Evolutionary conservation across 441 rosid species (phyloP).

Genomic region (Sinapis alba): DNA sequence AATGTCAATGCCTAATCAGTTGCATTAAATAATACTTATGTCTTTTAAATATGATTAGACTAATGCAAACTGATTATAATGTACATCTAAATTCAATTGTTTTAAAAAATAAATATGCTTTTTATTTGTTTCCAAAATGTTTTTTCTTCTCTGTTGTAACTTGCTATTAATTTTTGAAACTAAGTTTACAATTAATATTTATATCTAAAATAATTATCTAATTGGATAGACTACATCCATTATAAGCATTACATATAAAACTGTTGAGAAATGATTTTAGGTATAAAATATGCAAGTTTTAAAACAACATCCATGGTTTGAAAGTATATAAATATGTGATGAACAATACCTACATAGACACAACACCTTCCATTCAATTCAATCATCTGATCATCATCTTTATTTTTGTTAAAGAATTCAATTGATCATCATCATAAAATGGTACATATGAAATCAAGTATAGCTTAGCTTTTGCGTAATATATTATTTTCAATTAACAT

Average conservation of each 20-base stretch:
- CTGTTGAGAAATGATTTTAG: not conserved
- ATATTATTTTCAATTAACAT: not conserved
- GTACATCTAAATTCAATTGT: too few species aligned
- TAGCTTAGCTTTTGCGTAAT: not conserved
- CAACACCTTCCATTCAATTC: not conserved
- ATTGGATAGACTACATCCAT: too few species aligned
- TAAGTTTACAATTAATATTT: too few species aligned
- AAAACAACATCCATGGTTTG: not conserved
- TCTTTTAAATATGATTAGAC: too few species aligned
- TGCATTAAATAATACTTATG: too few species aligned
- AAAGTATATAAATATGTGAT: not conserved
- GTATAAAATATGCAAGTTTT: not conserved
- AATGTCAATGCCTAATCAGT: too few species aligned
- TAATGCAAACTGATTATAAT: too few species aligned
- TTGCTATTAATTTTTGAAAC: too few species aligned
- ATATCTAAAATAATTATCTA: too few species aligned
- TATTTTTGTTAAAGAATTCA: not conserved
- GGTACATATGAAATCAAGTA: conserved; percentile 15
- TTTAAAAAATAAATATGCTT: too few species aligned
- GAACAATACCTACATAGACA: not conserved
- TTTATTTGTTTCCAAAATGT: too few species aligned
- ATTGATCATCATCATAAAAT: not conserved
- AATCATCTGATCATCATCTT: not conserved
- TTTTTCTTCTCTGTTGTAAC: too few species aligned
- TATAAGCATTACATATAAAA: not conserved